Percentiles rank a stretch among this genome's conserved stretches.
Conservation (phyloP, 2,329 filamentous ascomycete genomes). For the Madurella mycetomatis region DNA sequence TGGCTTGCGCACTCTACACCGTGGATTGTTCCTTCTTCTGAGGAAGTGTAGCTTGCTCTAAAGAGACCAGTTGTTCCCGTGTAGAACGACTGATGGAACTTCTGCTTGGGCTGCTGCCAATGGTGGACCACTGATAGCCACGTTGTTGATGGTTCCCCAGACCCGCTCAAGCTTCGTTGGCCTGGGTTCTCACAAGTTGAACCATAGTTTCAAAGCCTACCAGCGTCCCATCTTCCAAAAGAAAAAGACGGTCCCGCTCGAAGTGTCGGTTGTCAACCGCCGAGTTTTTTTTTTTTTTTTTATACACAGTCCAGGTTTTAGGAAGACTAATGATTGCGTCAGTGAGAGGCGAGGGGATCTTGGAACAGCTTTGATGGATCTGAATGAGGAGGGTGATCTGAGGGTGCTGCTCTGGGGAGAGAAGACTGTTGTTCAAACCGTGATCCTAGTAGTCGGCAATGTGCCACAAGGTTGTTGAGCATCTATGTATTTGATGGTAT, state of each 20-base stretch:
- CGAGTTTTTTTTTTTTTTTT: not conserved
- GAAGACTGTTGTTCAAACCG: not conserved
- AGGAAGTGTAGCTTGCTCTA: not conserved
- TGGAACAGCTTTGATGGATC: slow-evolving; percentile 1
- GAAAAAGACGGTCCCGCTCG: not conserved
- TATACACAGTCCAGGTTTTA: not conserved
- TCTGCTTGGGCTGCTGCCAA: not conserved
- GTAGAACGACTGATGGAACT: not conserved
- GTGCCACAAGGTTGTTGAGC: too few species aligned
- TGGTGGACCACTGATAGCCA: not conserved
- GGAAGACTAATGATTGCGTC: not conserved
- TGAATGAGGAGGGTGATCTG: not conserved
- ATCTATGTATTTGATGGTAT: too few species aligned
- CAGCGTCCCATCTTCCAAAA: not conserved
- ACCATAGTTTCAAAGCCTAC: not conserved
- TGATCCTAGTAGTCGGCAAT: too few species aligned
- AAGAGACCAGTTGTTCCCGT: not conserved
- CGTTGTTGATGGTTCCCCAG: not conserved
- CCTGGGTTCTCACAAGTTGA: not conserved
- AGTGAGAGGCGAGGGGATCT: not conserved
- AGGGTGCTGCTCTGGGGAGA: not conserved
- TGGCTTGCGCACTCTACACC: not conserved
- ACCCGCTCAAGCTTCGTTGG: not conserved
- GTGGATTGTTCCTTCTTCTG: not conserved
- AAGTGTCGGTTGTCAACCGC: not conserved